Evolutionary conservation across 1,139 yeast genomes (phyloP), one percentile per base, ranked within the genome.

Genomic region (Arxiozyma slooffiae): DNA sequence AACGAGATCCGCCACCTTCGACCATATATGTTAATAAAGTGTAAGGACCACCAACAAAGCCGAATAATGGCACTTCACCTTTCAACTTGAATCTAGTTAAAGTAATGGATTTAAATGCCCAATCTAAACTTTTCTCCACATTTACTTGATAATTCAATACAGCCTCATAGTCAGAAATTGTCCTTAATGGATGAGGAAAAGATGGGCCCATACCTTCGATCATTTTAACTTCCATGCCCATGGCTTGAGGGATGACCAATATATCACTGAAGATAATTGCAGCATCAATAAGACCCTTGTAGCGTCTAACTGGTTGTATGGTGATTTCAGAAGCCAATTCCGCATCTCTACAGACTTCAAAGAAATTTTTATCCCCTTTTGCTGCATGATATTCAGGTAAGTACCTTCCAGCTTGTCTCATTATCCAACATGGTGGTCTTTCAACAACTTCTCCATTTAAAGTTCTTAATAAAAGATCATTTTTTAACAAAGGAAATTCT

Each of bases 1-100:
- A 76, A 67, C 87, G 85, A 11, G 96, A 83, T 17, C 97, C 96
- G 60, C 96, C 97, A 47, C 98, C 98, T 70, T 92, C 98, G 53
- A 92, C 82, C 96, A 92, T 94, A 70, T 94, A 92, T 41, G 90
- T 96, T 71, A 92, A 76, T 56, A 92, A 72, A 11, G 98, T 92
- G 97, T 97, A 92, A 52, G 98, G 98, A 16, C 96, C 97, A 52
- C 98, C 98, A 59, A 92, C 87, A 70, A 92, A 92, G 3, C 98
- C 98, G 50, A 92, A 75, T 57, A 92, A 75, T 23, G 98, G 98
- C 18, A 90, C 97, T 61, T 95, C 78, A 47, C 98, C 98, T 48
- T 81, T 71, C 57, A 92, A 77, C 64, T 85, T 87, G 55, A 74
- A 76, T 70, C 98, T 79, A 14, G 98, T 92, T 57, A 87, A 71